These are phyloP conservation scores for Linnemannia exigua DNA, from an alignment of 192 early-diverging fungal species.

Conservation along the genomic window DNA sequence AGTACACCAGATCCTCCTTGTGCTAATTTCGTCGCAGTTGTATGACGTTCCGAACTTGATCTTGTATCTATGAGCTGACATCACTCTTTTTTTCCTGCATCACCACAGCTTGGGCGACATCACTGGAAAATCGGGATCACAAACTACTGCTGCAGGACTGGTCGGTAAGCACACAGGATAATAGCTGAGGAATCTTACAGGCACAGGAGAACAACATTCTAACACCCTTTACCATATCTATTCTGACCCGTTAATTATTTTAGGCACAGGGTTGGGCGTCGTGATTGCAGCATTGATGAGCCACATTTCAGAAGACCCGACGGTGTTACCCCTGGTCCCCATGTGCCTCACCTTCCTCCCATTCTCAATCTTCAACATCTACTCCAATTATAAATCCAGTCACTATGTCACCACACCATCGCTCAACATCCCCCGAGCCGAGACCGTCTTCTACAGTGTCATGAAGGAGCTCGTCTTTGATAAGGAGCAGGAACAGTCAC, in stretches of 20 bases:
- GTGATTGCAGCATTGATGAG: slow-evolving; percentile 62
- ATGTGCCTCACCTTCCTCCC: slow-evolving; percentile 79
- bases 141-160: slow-evolving; percentile 85
- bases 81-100: neutral
- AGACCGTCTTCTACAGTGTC: slow-evolving; percentile 56
- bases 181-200: neutral
- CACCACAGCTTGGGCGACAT: slow-evolving; percentile 78
- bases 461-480: slow-evolving; percentile 28
- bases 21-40: neutral
- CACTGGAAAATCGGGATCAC: slow-evolving; percentile 88
- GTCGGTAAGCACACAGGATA: slow-evolving; percentile 69
- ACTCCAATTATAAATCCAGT: slow-evolving; percentile 80
- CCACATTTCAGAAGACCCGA: slow-evolving; percentile 41
- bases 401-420: slow-evolving; percentile 71
- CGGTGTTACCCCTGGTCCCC: slow-evolving; percentile 60
- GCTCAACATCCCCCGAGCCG: slow-evolving; percentile 70
- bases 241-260: neutral
- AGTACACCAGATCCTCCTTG: neutral
- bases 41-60: neutral
- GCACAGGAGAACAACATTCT: neutral
- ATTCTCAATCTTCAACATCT: slow-evolving; percentile 77
- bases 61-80: neutral
- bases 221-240: neutral
- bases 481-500: neutral
- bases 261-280: slow-evolving; percentile 60